A percentile compares a stretch with the other conserved stretches of the same genome.
These are phyloP conservation scores for Pestalotiopsis sp. DNA, from an alignment of 2,329 filamentous ascomycete genomes.

Conservation along the genomic window DNA sequence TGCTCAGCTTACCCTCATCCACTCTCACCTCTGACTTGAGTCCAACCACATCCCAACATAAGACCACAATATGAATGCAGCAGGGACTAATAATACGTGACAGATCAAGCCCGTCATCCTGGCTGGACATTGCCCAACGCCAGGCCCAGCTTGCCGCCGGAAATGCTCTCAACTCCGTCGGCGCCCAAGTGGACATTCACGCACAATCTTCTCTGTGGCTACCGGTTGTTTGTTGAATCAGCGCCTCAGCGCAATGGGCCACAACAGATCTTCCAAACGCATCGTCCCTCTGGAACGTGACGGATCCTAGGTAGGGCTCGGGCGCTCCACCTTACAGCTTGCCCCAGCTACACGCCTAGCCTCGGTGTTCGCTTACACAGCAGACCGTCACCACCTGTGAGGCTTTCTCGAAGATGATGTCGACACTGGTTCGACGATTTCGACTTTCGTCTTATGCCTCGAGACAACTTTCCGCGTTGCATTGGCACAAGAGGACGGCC, in stretches of 20 bases:
- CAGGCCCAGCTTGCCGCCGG: no score
- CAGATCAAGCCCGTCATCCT: no score
- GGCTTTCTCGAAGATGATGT: neutral
- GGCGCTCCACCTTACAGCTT: neutral
- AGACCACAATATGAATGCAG: no score
- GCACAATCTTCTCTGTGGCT: neutral
- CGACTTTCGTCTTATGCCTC: neutral
- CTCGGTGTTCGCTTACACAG: neutral
- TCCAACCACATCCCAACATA: no score
- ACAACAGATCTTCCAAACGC: neutral
- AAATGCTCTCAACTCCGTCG: neutral
- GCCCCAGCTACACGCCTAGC: neutral
- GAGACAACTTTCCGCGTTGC: no score
- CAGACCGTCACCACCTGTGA: neutral
- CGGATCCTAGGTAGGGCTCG: no score
- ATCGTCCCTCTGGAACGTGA: neutral
- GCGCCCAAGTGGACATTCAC: neutral
- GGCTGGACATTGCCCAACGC: no score
- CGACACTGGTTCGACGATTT: neutral
- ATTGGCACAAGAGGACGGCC: no score
- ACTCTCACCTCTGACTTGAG: no score
- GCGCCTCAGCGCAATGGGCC: neutral
- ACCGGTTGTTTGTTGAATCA: neutral
- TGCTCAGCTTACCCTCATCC: no score
- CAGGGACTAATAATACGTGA: no score